Base-by-base conservation (phyloP, 305 asterid genomes). In the Fraxinus albicans region DNA sequence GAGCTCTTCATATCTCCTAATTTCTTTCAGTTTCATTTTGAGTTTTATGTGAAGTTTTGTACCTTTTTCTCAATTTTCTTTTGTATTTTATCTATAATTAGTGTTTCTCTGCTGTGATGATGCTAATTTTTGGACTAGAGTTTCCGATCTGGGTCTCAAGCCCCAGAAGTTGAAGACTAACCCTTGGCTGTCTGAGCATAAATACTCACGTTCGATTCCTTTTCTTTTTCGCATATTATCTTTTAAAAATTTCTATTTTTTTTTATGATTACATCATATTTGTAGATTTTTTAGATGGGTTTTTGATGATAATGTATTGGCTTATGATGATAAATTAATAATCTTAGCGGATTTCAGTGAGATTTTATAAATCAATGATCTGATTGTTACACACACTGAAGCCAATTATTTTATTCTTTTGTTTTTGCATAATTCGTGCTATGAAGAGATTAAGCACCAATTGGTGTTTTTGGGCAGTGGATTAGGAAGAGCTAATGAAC, bases 281-380 rank as follows among this genome's bases (percentile, higher is more conserved):
- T 65, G 8, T 2, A 23, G 9, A 65, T 65, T 25, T 1, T 77
- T 53, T 3, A 8, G 8, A 21, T 78, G 19, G 0, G 5, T 33
- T 65, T 75, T 19, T 23, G 2, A 1, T n/a, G 2, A 73, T 0
- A 12, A 3, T 13, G 2, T 15, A 1, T 0, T 40, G 89, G 94
- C 90, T 89, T 79, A 38, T 92, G 95, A 90, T 88, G 94, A 89
- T 82, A 90, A 79, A 50, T 6, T 8, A 76, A 79, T 83, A 86
- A 90, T 91, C 97, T 93, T 93, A 91, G 97, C 97, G 96, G 97
- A 93, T 92, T 93, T 91, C 96, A 89, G 92, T 90, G 95, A 93
- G 97, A 79, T 91, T 86, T 65, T 8, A 75, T 19, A 40, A 15
- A 83, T 91, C 97, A 86, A 84, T 85, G 97, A 92, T 91, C 97